A percentile compares a stretch with the other conserved stretches of the same genome.
Evolutionary conservation across 441 rosid species (phyloP).

Genomic region (Euphorbia schlechtendalii): DNA sequence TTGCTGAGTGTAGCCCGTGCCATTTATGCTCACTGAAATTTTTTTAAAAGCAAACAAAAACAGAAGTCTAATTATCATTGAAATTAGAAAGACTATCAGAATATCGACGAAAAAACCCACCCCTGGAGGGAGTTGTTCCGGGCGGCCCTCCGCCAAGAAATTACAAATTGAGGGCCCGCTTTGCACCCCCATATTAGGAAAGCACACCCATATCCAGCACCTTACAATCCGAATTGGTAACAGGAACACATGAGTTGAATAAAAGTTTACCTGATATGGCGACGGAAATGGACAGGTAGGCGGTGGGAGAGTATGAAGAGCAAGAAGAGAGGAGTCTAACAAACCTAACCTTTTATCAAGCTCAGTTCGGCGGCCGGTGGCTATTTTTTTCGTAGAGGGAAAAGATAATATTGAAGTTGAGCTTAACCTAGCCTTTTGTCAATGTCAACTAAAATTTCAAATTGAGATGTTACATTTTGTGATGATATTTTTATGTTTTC

Average conservation of each 20-base stretch:
- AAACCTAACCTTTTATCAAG: background rate
- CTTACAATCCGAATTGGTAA: too few relatives aligned
- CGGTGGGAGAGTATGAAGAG: background rate
- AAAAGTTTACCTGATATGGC: background rate
- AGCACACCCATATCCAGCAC: too few relatives aligned
- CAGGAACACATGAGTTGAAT: background rate
- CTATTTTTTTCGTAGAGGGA: background rate
- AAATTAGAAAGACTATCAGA: too few relatives aligned
- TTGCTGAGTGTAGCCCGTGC: constrained; percentile 34
- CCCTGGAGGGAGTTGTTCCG: too few relatives aligned
- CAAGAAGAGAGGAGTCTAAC: background rate
- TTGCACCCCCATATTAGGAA: too few relatives aligned
- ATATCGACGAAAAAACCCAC: too few relatives aligned
- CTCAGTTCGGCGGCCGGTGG: background rate
- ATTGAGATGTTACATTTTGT: too few relatives aligned
- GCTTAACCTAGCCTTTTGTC: background rate
- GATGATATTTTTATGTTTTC: too few relatives aligned
- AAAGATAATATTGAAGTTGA: background rate
- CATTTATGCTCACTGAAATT: constrained; percentile 25
- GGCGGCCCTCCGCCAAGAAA: too few relatives aligned
- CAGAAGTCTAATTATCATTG: background rate
- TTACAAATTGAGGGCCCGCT: too few relatives aligned
- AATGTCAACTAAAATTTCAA: too few relatives aligned
- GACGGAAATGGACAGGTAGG: background rate
- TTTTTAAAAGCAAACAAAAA: background rate